phyloP scores from a whole-genome alignment of 352 stramenopile genomes.

The Pythium pyrilobum region DNA sequence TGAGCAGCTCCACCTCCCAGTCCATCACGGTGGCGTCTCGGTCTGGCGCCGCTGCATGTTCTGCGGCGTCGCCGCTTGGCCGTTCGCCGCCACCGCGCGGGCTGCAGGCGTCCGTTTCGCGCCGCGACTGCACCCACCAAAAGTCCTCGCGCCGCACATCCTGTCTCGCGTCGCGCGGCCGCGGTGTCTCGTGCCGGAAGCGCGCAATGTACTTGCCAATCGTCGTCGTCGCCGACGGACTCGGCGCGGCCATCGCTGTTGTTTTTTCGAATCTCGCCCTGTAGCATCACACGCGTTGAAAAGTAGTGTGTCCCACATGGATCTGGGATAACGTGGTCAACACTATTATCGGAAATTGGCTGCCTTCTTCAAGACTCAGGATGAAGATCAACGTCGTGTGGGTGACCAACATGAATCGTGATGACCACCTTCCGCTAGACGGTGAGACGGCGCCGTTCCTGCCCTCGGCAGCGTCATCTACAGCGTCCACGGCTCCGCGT shows the following conservation, averaged over 20 bases:
- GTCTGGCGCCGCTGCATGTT: background rate
- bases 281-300: too few relatives aligned
- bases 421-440: too few relatives aligned
- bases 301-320: background rate
- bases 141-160: constrained; percentile 31
- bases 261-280: constrained; percentile 13
- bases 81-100: too few relatives aligned
- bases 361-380: background rate
- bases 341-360: too few relatives aligned
- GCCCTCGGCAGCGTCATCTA: too few relatives aligned
- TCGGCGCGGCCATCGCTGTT: background rate
- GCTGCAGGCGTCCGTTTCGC: background rate
- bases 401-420: too few relatives aligned
- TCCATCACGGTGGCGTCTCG: constrained; percentile 1
- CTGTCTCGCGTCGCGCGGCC: constrained; percentile 35
- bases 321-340: background rate
- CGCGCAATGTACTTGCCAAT: constrained; percentile 70
- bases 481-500: background rate
- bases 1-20: constrained; percentile 19
- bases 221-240: constrained; percentile 23
- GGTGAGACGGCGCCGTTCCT: too few relatives aligned
- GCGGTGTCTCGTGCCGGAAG: constrained; percentile 52
- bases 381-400: too few relatives aligned
- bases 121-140: constrained; percentile 37
- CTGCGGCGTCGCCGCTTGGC: background rate